phyloP scores from a whole-genome alignment of 768 basidiomycete genomes.

The Calocybe cyanea region DNA sequence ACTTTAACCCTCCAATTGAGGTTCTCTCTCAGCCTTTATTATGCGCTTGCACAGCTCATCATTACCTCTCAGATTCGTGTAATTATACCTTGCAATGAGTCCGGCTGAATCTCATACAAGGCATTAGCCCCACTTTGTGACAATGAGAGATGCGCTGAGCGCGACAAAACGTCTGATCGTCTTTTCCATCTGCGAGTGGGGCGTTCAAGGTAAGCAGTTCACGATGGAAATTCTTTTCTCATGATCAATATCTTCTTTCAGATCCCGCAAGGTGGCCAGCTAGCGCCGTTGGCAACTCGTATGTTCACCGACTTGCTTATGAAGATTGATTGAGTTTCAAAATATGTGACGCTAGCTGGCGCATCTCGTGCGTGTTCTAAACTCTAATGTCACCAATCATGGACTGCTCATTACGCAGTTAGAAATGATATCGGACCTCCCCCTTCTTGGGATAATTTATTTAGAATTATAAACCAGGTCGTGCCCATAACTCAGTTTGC shows the following conservation, averaged over 20 bases:
- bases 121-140: slow-evolving; percentile 33
- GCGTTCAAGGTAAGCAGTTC: slow-evolving; percentile 32
- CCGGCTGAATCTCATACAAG: neutral
- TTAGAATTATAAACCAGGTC: slow-evolving; percentile 48
- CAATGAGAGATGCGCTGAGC: slow-evolving; percentile 44
- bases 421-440: slow-evolving; percentile 48
- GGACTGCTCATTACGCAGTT: neutral
- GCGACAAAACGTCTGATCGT: slow-evolving; percentile 43
- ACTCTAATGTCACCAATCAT: neutral
- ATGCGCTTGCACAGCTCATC: neutral
- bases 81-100: slow-evolving; percentile 1
- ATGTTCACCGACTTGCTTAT: slow-evolving; percentile 6
- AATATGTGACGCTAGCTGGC: slow-evolving; percentile 25
- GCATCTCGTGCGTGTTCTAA: slow-evolving; percentile 35
- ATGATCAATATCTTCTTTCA: slow-evolving; percentile 3
- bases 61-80: slow-evolving; percentile 30
- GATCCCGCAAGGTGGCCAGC: slow-evolving; percentile 51
- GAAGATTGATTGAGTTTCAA: neutral
- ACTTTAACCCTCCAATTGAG: slow-evolving; percentile 39
- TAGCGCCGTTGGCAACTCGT: slow-evolving; percentile 43
- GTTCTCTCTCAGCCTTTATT: slow-evolving; percentile 18
- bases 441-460: slow-evolving; percentile 42
- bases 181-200: slow-evolving; percentile 49
- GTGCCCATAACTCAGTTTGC: slow-evolving; percentile 50
- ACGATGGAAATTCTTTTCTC: neutral